phyloP scores from a whole-genome alignment of 2,329 filamentous ascomycete genomes.

The Nothophoma quercina region DNA sequence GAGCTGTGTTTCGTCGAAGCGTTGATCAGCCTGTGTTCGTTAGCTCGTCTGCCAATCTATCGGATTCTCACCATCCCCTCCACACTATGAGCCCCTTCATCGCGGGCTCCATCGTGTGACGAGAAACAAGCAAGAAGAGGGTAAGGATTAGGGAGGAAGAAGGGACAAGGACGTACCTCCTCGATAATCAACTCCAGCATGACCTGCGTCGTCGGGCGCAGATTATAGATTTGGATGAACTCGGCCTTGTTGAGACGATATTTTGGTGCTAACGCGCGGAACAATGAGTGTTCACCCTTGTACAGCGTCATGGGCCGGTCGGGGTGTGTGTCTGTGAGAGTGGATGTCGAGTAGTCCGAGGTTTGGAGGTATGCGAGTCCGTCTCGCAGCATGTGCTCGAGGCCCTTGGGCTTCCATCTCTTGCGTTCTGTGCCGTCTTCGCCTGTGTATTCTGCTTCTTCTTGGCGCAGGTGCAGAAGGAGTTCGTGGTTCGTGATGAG shows the following conservation, averaged over 20 bases:
- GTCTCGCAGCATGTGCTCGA: conserved; percentile 69
- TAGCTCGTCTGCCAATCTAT: not conserved
- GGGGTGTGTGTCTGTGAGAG: conserved; percentile 27
- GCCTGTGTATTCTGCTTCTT: conserved; percentile 45
- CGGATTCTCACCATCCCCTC: no score
- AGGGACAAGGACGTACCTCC: conserved; percentile 33
- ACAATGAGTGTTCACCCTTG: conserved; percentile 41
- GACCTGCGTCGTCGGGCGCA: conserved; percentile 40
- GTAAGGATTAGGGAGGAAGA: not conserved
- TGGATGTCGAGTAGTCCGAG: conserved; percentile 33
- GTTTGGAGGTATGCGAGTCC: conserved; percentile 61
- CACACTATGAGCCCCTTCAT: no score
- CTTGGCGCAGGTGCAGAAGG: conserved; percentile 53
- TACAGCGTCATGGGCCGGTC: conserved; percentile 44
- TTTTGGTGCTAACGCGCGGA: conserved; percentile 38
- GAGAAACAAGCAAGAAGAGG: not conserved
- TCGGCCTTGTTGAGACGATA: conserved; percentile 48
- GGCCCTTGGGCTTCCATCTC: conserved; percentile 57
- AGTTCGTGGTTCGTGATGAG: conserved; percentile 78
- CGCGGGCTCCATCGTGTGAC: no score
- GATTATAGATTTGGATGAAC: conserved; percentile 49
- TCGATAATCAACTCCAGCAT: conserved; percentile 47
- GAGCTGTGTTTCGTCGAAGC: conserved; percentile 42
- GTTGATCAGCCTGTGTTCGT: conserved; percentile 28
- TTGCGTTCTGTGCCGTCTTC: conserved; percentile 38